Base-by-base conservation (phyloP, 805 yeast species). In the Ogataea ramenticola region DNA sequence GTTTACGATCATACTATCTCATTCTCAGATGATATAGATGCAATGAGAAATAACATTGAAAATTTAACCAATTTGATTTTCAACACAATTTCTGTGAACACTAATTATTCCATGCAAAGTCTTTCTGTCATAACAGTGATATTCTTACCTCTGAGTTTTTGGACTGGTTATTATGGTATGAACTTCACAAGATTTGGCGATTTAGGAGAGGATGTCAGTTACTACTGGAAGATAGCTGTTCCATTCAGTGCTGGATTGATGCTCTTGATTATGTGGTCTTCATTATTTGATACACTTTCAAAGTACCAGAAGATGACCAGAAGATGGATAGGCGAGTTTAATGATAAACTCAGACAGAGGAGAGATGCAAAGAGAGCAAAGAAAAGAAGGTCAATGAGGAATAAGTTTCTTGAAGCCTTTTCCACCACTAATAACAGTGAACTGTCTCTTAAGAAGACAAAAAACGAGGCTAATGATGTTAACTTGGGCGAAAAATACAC, bases 81-180 rank as follows among this genome's bases (percentile, higher is more conserved):
- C 64, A 79, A 79, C 49, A 77, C 81, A 3, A 70, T 78, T 35
- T 71, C 80, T 1, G 75, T 75, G 11, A 74, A 74, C 38, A 74
- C 79, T 2, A 74, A 76, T 48, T 75, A 67, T 48, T 70, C 82
- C 4, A 77, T 79, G 71, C 66, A 69, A 42, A 69, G 71, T 54
- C 61, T 79, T 36, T 73, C 82, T 8, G 54, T 79, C 33, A 75
- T 79, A 10, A 74, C 82, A 1, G 82, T 79, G 14, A 68, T 79
- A 14, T 78, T 79, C 50, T 62, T 79, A 33, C 84, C 84, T 5
- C 54, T 79, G 43, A 70, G 79, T 5, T 79, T 79, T 52, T 67
- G 80, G 70, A 76, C 82, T 1, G 82, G 83, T 12, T 79, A 76
- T 53, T 79, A 74, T 45, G 80, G 80, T 16, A 75, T 75, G 80